Base-by-base conservation (phyloP, 371 early-diverging fungal genomes). In the Rhizopus sp. region DNA sequence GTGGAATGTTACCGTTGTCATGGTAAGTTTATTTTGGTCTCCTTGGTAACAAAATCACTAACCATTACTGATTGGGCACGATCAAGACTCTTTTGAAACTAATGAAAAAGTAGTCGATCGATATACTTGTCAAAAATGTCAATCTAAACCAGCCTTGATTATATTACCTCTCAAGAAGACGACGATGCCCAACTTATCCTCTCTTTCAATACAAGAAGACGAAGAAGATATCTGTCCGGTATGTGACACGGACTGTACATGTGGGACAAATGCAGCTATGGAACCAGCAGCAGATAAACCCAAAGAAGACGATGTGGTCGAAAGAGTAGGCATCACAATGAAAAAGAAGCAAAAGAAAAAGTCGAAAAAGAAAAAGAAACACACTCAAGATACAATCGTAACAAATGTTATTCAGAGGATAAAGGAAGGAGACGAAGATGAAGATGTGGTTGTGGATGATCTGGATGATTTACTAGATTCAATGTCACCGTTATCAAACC, bases 1-100 rank as follows among this genome's bases (percentile, higher is more conserved):
- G 37, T 40, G 55, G 88, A 87, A 38, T 91, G 92, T 58, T 89
- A 91, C 62, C 56, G 61, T 9, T 91, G 92, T 64, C 75, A 84
- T 62, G 82, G 80, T 57, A 70, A 55, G 34, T 29, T 0, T 2
- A 33, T 31, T 4, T 39, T 15, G 4, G 9, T 33, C 7, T 7
- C 17, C 15, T 16, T 44, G 10, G 39, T 32, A 17, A 15, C 0
- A 16, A 23, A n/a, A 40, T 10, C 30, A 32, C 53, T 10, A 51
- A 52, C 9, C 5, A 23, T 23, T 23, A 23, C 2, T 23, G 23
- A 23, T 23, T 23, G 23, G 23, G 23, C 2, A 23, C 23, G 23
- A 23, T 23, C 23, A 42, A 40, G 31, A 16, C 1, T 31, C 30
- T 16, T 35, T 47, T 2, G 46, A 16, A 8, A 55, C 35, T 1